Percentiles rank a stretch among this genome's conserved stretches.
These are phyloP conservation scores for Trichoderma sp. DNA, from an alignment of 2,329 filamentous ascomycete genomes.

Conservation along the genomic window DNA sequence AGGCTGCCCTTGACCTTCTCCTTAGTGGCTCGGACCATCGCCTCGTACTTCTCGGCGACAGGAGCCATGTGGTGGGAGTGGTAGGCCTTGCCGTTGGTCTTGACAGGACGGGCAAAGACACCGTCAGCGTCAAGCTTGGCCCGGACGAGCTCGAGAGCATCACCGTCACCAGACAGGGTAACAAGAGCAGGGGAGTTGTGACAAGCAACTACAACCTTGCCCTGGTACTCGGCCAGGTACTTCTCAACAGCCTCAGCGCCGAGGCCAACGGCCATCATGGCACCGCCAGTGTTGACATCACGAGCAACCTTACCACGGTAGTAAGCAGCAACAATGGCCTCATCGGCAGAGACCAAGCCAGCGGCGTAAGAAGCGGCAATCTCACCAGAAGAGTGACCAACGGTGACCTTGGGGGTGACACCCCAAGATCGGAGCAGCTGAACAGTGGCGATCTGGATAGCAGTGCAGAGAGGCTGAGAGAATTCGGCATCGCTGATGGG, in stretches of 20 bases:
- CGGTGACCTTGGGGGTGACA: constrained; percentile 33
- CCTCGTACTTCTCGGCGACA: constrained; percentile 10
- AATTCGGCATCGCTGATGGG: constrained; percentile 21
- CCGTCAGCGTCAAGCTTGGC: constrained; percentile 9
- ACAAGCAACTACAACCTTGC: constrained; percentile 26
- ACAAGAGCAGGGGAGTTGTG: constrained; percentile 26
- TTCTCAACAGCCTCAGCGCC: constrained; percentile 24
- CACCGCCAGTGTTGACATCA: constrained; percentile 21
- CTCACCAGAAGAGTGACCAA: constrained; percentile 45
- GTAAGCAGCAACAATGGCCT: constrained; percentile 40
- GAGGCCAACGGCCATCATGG: constrained; percentile 42
- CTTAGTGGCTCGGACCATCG: neutral
- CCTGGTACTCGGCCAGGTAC: constrained; percentile 21
- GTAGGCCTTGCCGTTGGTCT: constrained; percentile 24
- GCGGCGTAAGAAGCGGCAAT: constrained; percentile 45
- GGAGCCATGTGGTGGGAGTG: constrained; percentile 25
- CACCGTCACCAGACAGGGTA: constrained; percentile 26
- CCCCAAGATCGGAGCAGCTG: constrained; percentile 22
- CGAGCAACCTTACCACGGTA: constrained; percentile 34
- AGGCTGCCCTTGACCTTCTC: neutral
- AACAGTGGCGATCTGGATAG: constrained; percentile 35
- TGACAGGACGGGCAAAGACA: constrained; percentile 22
- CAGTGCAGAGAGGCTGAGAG: constrained; percentile 32
- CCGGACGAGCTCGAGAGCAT: constrained; percentile 20
- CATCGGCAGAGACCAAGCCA: constrained; percentile 33